phyloP scores from a whole-genome alignment of 2,329 filamentous ascomycete species.

The Mycosphaerella sp. region DNA sequence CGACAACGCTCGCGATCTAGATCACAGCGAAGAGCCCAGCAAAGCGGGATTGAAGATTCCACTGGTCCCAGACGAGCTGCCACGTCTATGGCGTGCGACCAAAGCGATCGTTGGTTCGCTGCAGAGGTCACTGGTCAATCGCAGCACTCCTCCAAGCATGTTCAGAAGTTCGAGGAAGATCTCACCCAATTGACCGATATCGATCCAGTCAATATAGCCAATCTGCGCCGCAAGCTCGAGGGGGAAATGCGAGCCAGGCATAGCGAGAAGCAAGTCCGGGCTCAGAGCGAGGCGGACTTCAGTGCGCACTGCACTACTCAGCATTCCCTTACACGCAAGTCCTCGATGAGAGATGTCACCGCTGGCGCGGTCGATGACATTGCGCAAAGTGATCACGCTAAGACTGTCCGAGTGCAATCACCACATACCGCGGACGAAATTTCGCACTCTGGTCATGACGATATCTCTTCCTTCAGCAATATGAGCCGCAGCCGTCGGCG shows the following conservation, averaged over 20 bases:
- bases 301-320: conserved; percentile 37
- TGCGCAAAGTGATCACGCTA: conserved; percentile 28
- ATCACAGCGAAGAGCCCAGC: conserved; percentile 15
- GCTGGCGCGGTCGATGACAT: conserved; percentile 33
- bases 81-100: not conserved
- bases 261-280: conserved; percentile 1
- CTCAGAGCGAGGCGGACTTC: conserved; percentile 32
- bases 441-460: conserved; percentile 29
- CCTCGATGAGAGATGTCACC: conserved; percentile 49
- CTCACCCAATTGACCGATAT: conserved; percentile 52
- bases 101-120: not conserved
- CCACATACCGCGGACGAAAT: conserved; percentile 31
- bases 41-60: not conserved
- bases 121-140: conserved; percentile 18
- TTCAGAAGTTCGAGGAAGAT: conserved; percentile 28
- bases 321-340: conserved; percentile 45
- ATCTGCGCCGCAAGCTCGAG: conserved; percentile 51
- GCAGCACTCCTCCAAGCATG: conserved; percentile 7
- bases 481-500: conserved; percentile 46
- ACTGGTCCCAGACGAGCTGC: not conserved
- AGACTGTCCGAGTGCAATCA: conserved; percentile 35
- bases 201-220: conserved; percentile 48
- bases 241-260: conserved; percentile 38
- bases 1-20: conserved; percentile 19
- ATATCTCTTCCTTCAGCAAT: conserved; percentile 46